Conservation (phyloP, 257 asterid species). For the Jacaranda copaia region DNA sequence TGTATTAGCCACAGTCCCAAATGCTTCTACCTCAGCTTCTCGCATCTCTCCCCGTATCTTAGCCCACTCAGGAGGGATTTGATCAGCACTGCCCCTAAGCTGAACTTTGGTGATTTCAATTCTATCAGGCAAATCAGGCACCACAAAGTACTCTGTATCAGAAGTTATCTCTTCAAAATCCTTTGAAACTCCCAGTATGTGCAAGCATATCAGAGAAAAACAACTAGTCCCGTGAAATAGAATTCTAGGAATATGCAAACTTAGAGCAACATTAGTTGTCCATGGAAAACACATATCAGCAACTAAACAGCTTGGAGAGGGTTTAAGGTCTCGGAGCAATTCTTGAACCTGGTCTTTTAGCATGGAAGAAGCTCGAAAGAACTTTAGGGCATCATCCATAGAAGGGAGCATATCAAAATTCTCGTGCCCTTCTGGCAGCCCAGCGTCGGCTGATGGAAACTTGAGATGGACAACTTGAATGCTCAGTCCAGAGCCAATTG, state of each 20-base stretch:
- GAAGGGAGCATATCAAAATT: slow-evolving; percentile 42
- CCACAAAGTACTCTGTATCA: slow-evolving; percentile 51
- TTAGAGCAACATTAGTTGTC: slow-evolving; percentile 43
- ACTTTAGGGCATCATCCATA: slow-evolving; percentile 5
- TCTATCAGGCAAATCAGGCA: slow-evolving; percentile 58
- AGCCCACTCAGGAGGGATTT: slow-evolving; percentile 22
- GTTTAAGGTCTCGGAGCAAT: slow-evolving; percentile 28
- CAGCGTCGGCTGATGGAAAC: slow-evolving; percentile 43
- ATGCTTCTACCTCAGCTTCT: slow-evolving; percentile 46
- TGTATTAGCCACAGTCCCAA: slow-evolving; percentile 54
- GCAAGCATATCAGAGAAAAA: slow-evolving; percentile 48
- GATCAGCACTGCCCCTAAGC: slow-evolving; percentile 31
- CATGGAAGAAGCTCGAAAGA: slow-evolving; percentile 40
- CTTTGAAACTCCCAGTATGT: slow-evolving; percentile 20
- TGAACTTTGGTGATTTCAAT: slow-evolving; percentile 58
- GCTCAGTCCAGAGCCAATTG: slow-evolving; percentile 40
- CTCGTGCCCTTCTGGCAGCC: slow-evolving; percentile 55
- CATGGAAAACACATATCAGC: slow-evolving; percentile 53
- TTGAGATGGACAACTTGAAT: slow-evolving; percentile 42
- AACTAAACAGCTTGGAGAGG: slow-evolving; percentile 45
- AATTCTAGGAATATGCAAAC: slow-evolving; percentile 45
- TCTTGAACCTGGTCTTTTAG: slow-evolving; percentile 35
- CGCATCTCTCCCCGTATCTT: slow-evolving; percentile 12
- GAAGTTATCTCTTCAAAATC: slow-evolving; percentile 30
- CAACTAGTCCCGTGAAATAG: slow-evolving; percentile 62